Evolutionary conservation across 176 grass and related monocot genomes (phyloP).

Genomic region (Zoysia japonica): DNA sequence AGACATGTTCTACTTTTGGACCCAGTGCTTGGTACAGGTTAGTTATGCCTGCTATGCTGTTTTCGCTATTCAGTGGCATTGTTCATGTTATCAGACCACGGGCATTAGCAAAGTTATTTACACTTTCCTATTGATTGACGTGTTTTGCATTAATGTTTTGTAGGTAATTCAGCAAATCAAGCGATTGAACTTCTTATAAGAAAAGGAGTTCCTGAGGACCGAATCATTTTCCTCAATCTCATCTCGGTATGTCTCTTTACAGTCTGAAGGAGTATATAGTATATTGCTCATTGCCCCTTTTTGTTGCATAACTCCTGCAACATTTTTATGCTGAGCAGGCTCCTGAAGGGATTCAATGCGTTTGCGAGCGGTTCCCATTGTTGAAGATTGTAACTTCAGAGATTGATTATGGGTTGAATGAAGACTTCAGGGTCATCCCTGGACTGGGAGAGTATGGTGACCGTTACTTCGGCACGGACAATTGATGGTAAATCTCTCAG

Average conservation of each 20-base stretch:
- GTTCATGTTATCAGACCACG: neutral
- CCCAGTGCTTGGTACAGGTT: constrained; percentile 96
- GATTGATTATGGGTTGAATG: constrained; percentile 77
- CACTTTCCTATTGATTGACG: neutral
- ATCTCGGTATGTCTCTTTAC: constrained; percentile 66
- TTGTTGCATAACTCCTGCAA: neutral
- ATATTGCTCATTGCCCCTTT: neutral
- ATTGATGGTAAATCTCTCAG: constrained; percentile 43
- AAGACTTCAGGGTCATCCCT: constrained; percentile 88
- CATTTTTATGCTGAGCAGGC: constrained; percentile 46
- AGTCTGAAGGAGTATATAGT: neutral
- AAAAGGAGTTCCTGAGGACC: constrained; percentile 86
- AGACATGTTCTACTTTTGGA: constrained; percentile 96
- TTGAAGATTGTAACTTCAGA: constrained; percentile 97
- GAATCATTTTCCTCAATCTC: constrained; percentile 96
- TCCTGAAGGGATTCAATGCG: constrained; percentile 88
- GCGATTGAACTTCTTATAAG: constrained; percentile 96
- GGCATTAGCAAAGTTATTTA: neutral
- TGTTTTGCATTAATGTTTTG: neutral
- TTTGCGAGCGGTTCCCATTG: constrained; percentile 80
- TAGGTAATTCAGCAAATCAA: constrained; percentile 92
- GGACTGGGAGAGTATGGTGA: constrained; percentile 94
- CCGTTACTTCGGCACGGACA: constrained; percentile 93
- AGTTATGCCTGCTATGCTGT: constrained; percentile 25
- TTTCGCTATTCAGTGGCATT: neutral